These are phyloP conservation scores for Nemophila menziesii DNA, from an alignment of 257 asterid genomes.

Conservation along the genomic window DNA sequence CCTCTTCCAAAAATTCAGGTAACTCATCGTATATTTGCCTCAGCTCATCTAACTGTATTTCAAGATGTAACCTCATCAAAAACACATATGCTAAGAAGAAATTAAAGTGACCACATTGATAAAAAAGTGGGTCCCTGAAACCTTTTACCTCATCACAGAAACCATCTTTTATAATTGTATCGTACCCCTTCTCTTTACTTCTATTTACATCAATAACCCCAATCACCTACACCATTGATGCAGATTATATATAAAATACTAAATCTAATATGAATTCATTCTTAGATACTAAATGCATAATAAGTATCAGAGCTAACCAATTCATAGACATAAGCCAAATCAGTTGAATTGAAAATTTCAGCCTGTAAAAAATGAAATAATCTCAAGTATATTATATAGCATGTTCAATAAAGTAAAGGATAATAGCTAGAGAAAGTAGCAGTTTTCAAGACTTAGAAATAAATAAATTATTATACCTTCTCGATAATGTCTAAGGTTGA, in stretches of 20 bases:
- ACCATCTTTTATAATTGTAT: conserved; percentile 78
- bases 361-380: conserved; percentile 44
- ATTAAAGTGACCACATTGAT: conserved; percentile 8
- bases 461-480: conserved; percentile 35
- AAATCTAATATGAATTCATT: background rate
- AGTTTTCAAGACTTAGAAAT: background rate
- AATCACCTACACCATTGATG: conserved; percentile 40
- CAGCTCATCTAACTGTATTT: conserved; percentile 87
- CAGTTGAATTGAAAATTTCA: conserved; percentile 48
- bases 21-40: conserved; percentile 94
- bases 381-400: conserved; percentile 1
- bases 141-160: conserved; percentile 79
- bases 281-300: too few relatives aligned
- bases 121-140: conserved; percentile 2
- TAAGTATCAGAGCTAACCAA: conserved; percentile 35
- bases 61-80: conserved; percentile 13
- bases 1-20: conserved; percentile 97
- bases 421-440: conserved; percentile 2
- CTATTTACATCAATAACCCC: conserved; percentile 78
- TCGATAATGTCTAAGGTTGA: conserved; percentile 66
- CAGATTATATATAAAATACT: conserved; percentile 4
- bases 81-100: conserved; percentile 12
- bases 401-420: background rate
- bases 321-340: conserved; percentile 74
- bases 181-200: conserved; percentile 86